A percentile compares a stretch with the other conserved stretches of the same genome.
Conservation (phyloP, 148 eudicot genomes). For the Amaranthus cruentus region DNA sequence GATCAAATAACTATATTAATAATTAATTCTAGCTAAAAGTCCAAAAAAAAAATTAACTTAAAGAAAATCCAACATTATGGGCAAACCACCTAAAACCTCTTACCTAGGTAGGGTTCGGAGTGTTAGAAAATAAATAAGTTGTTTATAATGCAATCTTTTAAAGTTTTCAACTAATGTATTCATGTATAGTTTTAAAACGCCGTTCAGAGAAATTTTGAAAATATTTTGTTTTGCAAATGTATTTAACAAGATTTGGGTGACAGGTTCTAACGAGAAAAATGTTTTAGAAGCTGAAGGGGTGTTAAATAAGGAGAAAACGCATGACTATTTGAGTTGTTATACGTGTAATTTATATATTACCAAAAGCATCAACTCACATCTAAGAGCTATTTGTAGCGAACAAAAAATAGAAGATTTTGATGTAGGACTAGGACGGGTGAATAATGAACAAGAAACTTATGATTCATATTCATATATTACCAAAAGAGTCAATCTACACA, state of each 20-base stretch:
- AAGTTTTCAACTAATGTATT: too few species aligned
- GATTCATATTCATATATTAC: slow-evolving; percentile 72
- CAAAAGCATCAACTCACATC: slow-evolving; percentile 60
- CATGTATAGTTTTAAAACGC: too few species aligned
- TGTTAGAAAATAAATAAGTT: too few species aligned
- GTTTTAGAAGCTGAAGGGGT: slow-evolving; percentile 32
- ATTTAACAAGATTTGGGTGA: neutral
- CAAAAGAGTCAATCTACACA: slow-evolving; percentile 62
- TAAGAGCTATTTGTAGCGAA: slow-evolving; percentile 36
- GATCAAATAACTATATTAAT: too few species aligned
- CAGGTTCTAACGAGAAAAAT: neutral
- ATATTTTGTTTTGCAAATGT: neutral
- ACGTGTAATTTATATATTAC: slow-evolving; percentile 81
- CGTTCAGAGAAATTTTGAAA: too few species aligned
- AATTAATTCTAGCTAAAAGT: too few species aligned
- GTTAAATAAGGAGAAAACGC: slow-evolving; percentile 52
- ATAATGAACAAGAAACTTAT: slow-evolving; percentile 56
- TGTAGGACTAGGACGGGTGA: slow-evolving; percentile 50
- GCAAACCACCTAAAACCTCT: too few species aligned
- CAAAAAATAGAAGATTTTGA: slow-evolving; percentile 36
- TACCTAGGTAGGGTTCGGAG: too few species aligned
- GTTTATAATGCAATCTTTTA: too few species aligned
- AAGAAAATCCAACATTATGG: too few species aligned
- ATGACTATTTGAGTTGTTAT: slow-evolving; percentile 63
- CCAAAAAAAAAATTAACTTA: too few species aligned